phyloP scores from a whole-genome alignment of 371 early-diverging fungal genomes.

The Mucor sp. region DNA sequence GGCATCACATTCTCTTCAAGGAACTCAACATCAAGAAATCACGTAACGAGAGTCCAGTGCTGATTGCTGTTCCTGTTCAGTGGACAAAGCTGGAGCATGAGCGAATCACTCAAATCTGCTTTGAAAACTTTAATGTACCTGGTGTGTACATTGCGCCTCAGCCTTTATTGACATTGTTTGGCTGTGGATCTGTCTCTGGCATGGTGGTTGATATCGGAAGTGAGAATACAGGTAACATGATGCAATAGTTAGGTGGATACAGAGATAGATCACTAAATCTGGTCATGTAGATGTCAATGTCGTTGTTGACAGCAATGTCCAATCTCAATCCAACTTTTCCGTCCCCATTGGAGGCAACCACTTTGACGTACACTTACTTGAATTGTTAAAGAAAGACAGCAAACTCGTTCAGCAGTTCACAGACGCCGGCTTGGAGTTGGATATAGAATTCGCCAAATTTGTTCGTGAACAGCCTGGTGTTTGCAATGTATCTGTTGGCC shows the following conservation, averaged over 20 bases:
- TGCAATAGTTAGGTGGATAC: neutral
- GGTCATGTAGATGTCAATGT: conserved; percentile 64
- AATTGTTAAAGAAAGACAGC: conserved; percentile 58
- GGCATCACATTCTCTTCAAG: conserved; percentile 76
- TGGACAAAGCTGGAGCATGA: conserved; percentile 89
- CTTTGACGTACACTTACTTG: conserved; percentile 62
- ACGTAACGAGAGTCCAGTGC: conserved; percentile 76
- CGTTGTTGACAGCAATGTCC: conserved; percentile 69
- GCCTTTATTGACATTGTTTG: conserved; percentile 81
- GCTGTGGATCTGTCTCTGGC: conserved; percentile 77
- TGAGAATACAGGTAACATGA: conserved; percentile 58
- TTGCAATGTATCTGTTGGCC: conserved; percentile 56
- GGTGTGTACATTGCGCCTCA: conserved; percentile 85
- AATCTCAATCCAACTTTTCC: conserved; percentile 58
- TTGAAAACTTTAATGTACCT: conserved; percentile 89
- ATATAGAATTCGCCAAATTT: conserved; percentile 57
- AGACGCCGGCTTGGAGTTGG: conserved; percentile 30
- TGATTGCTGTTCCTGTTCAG: conserved; percentile 75
- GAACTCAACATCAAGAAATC: conserved; percentile 76
- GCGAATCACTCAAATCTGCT: conserved; percentile 83
- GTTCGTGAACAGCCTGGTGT: conserved; percentile 60
- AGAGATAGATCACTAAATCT: neutral
- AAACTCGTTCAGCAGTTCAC: conserved; percentile 53
- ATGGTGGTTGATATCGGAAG: conserved; percentile 92
- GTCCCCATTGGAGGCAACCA: conserved; percentile 72